These are phyloP conservation scores for Penicillium salamii DNA, from an alignment of 495 filamentous ascomycete genomes.

Conservation along the genomic window DNA sequence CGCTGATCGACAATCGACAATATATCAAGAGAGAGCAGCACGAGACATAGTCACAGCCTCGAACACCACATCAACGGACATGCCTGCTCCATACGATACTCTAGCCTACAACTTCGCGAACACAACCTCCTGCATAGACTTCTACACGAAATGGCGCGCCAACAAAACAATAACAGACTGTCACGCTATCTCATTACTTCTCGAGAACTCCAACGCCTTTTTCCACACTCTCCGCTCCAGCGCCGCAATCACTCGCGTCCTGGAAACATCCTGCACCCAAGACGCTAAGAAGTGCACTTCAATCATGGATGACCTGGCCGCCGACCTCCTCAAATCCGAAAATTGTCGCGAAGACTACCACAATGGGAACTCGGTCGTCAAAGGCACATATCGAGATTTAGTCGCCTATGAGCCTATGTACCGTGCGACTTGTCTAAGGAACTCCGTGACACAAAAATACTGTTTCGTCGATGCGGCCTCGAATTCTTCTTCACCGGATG, in stretches of 20 bases:
- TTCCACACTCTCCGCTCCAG: slow-evolving; percentile 68
- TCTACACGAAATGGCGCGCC: slow-evolving; percentile 64
- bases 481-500: slow-evolving; percentile 62
- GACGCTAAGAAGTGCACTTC: slow-evolving; percentile 55
- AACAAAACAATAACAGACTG: slow-evolving; percentile 64
- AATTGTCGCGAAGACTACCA: slow-evolving; percentile 72
- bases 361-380: slow-evolving; percentile 63
- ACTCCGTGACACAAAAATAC: slow-evolving; percentile 36
- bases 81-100: slow-evolving; percentile 73
- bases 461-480: slow-evolving; percentile 83
- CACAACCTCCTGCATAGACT: slow-evolving; percentile 53
- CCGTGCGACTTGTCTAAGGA: slow-evolving; percentile 72
- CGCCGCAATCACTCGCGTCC: slow-evolving; percentile 61
- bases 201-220: slow-evolving; percentile 72
- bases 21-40: not conserved
- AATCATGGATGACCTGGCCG: slow-evolving; percentile 59
- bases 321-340: slow-evolving; percentile 48
- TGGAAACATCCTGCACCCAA: slow-evolving; percentile 69
- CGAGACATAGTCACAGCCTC: slow-evolving; percentile 23
- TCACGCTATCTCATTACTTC: slow-evolving; percentile 70
- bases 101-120: slow-evolving; percentile 67
- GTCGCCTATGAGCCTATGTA: slow-evolving; percentile 73
- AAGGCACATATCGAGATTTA: slow-evolving; percentile 69
- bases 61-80: slow-evolving; percentile 24
- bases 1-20: slow-evolving; percentile 6